Evolutionary conservation across 1,284 basidiomycete genomes (phyloP).

Genomic region (Fomitiporia mediterranea): DNA sequence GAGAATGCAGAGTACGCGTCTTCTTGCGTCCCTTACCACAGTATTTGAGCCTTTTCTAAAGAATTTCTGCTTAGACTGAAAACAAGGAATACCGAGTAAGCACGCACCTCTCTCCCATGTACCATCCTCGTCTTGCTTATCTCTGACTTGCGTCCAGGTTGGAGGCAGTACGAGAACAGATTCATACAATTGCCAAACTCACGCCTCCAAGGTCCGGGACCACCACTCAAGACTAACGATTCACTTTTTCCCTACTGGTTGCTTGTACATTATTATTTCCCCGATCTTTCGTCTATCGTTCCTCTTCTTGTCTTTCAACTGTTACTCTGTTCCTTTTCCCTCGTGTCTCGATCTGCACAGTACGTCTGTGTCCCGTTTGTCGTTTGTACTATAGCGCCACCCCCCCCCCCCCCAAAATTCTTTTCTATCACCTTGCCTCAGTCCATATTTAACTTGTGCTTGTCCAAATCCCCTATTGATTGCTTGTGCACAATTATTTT

Average conservation of each 20-base stretch:
- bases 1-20: slow-evolving; percentile 30
- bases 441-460: too few relatives aligned
- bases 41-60: background rate
- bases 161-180: background rate
- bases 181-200: background rate
- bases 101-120: background rate
- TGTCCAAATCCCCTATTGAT: too few relatives aligned
- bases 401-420: too few relatives aligned
- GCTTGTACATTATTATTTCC: background rate
- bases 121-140: background rate
- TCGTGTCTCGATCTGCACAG: too few relatives aligned
- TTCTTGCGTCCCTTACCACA: background rate
- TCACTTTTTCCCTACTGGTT: background rate
- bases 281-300: background rate
- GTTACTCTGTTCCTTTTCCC: too few relatives aligned
- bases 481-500: too few relatives aligned
- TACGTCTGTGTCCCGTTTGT: too few relatives aligned
- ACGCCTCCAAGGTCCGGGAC: background rate
- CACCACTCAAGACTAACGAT: background rate
- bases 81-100: slow-evolving; percentile 5
- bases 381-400: too few relatives aligned
- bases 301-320: too few relatives aligned
- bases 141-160: background rate
- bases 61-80: background rate
- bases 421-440: too few relatives aligned